Percentiles rank a stretch among this genome's conserved stretches.
Evolutionary conservation across 2,329 filamentous ascomycete genomes (phyloP).

Genomic region (Microsporum ferrugineum): DNA sequence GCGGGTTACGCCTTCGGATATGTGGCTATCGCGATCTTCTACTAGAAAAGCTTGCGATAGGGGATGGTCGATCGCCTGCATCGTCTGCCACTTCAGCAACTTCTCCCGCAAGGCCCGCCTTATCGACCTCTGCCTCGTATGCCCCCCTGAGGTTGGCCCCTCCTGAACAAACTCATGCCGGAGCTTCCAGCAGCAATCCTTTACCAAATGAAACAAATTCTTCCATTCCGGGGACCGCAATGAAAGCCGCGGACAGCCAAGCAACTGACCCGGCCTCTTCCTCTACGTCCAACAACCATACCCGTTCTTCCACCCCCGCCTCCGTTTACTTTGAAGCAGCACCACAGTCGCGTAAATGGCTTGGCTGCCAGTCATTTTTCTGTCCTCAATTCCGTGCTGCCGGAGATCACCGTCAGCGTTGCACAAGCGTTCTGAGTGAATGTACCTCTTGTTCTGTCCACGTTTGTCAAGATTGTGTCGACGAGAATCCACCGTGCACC

Average conservation of each 20-base stretch:
- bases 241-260: conserved; percentile 15
- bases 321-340: conserved; percentile 28
- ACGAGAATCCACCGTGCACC: conserved; percentile 31
- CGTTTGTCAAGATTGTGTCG: conserved; percentile 37
- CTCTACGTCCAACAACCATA: conserved; percentile 29
- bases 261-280: conserved; percentile 29
- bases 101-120: not conserved
- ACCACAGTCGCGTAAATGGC: conserved; percentile 31
- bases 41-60: conserved; percentile 37
- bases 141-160: conserved; percentile 3
- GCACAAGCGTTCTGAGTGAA: conserved; percentile 34
- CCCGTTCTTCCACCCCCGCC: conserved; percentile 31
- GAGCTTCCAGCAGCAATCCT: not conserved
- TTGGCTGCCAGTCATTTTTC: conserved; percentile 39
- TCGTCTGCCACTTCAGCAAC: conserved; percentile 18
- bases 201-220: not conserved
- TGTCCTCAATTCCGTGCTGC: conserved; percentile 34
- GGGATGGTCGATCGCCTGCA: conserved; percentile 15
- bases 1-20: conserved; percentile 44
- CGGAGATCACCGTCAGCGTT: conserved; percentile 37
- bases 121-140: not conserved
- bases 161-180: not conserved
- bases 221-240: not conserved
- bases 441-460: conserved; percentile 37
- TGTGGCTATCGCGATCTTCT: conserved; percentile 47